Conservation (phyloP, 1,284 basidiomycete genomes). For the Wallemia mellicola region DNA sequence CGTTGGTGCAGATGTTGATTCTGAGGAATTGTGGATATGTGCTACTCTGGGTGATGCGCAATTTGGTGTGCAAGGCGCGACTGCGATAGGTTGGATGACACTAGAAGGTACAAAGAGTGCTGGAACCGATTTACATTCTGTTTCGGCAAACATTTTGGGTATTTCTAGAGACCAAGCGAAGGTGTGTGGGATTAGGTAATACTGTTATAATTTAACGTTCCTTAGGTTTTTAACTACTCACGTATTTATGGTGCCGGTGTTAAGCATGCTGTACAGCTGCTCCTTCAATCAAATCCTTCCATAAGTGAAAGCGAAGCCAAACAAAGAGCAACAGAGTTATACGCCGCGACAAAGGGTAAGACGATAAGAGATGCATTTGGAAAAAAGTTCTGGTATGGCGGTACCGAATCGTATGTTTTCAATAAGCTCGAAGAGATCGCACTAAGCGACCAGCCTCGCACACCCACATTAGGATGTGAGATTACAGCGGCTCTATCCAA, state of each 20-base stretch:
- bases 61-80: constrained; percentile 86
- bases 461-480: constrained; percentile 77
- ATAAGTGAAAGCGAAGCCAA: constrained; percentile 54
- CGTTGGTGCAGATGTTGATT: constrained; percentile 94
- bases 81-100: constrained; percentile 98
- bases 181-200: constrained; percentile 2
- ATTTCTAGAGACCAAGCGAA: constrained; percentile 88
- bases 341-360: constrained; percentile 76
- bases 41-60: constrained; percentile 97
- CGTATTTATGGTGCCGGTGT: constrained; percentile 95
- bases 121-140: constrained; percentile 88
- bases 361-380: constrained; percentile 31
- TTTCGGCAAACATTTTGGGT: constrained; percentile 75
- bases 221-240: constrained; percentile 78
- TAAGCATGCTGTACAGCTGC: constrained; percentile 64
- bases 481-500: constrained; percentile 75
- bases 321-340: constrained; percentile 53
- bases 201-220: neutral
- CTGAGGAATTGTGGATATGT: constrained; percentile 96
- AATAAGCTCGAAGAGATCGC: constrained; percentile 96
- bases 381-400: constrained; percentile 81
- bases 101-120: constrained; percentile 90
- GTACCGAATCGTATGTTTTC: constrained; percentile 92
- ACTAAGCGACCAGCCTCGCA: constrained; percentile 52
- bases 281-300: constrained; percentile 55